Evolutionary conservation across 257 asterid species (phyloP).

Genomic region (Salvia miltiorrhiza): DNA sequence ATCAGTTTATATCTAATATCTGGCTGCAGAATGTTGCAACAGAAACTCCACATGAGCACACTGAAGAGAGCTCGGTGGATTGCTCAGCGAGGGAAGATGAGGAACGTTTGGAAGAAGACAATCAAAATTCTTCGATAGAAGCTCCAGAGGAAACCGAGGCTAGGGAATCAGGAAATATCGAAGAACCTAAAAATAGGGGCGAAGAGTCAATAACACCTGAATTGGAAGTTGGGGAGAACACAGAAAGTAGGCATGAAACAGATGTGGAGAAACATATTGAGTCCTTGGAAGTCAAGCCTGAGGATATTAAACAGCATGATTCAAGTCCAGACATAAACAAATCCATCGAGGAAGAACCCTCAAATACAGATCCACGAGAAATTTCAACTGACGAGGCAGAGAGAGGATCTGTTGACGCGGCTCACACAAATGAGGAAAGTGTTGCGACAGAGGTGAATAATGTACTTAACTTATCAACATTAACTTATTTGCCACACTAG

Average conservation of each 20-base stretch:
- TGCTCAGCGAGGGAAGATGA: slow-evolving; percentile 10
- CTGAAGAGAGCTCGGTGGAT: slow-evolving; percentile 5
- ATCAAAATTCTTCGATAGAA: slow-evolving; percentile 12
- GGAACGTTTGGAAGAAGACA: slow-evolving; percentile 12
- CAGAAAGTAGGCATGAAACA: slow-evolving; percentile 17
- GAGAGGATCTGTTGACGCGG: slow-evolving; percentile 19
- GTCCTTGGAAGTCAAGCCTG: slow-evolving; percentile 10
- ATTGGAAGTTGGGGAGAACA: slow-evolving; percentile 10
- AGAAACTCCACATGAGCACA: slow-evolving; percentile 14
- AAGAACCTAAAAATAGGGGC: background rate
- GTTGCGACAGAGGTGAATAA: slow-evolving; percentile 11
- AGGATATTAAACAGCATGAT: slow-evolving; percentile 19
- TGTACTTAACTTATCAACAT: background rate
- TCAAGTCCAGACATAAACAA: slow-evolving; percentile 15
- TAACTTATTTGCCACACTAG: background rate
- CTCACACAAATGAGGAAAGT: slow-evolving; percentile 16
- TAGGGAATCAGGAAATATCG: background rate
- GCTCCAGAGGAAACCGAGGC: slow-evolving; percentile 16
- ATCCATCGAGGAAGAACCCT: slow-evolving; percentile 15
- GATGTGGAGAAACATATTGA: slow-evolving; percentile 17
- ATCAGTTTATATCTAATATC: background rate
- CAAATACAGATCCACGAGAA: slow-evolving; percentile 15
- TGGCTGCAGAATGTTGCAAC: slow-evolving; percentile 30
- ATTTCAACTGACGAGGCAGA: slow-evolving; percentile 13
- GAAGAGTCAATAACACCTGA: slow-evolving; percentile 18